Conservation (phyloP, 2,329 filamentous ascomycete genomes). For the Diaporthe destruens region DNA sequence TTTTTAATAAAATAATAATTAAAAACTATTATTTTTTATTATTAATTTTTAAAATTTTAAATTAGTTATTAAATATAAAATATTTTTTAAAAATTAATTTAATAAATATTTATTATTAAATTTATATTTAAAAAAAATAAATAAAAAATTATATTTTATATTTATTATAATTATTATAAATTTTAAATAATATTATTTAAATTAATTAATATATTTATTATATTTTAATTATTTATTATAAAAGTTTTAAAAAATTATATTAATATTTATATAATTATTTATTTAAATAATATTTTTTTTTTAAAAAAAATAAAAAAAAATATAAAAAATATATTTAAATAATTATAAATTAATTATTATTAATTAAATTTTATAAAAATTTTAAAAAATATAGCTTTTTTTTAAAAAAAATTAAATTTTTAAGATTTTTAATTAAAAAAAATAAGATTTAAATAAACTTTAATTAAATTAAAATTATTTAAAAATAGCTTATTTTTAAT, state of each 20-base stretch:
- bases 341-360: neutral
- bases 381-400: neutral
- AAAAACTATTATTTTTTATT: too few species aligned
- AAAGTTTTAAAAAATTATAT: neutral
- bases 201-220: neutral
- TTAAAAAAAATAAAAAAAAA: neutral
- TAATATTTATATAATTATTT: slow-evolving; percentile 1
- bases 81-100: neutral
- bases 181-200: neutral
- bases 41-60: too few species aligned
- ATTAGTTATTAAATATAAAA: neutral
- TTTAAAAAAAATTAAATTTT: neutral
- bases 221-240: neutral
- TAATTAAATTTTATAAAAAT: neutral
- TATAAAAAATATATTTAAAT: neutral
- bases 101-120: neutral
- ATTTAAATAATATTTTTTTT: slow-evolving; percentile 1
- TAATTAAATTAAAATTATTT: neutral
- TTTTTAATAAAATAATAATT: too few species aligned
- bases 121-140: neutral
- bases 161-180: neutral
- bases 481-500: neutral
- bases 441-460: neutral
- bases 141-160: neutral
- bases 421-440: neutral